phyloP scores from a whole-genome alignment of 306 rosid species.

The Prinsepia uniflora region DNA sequence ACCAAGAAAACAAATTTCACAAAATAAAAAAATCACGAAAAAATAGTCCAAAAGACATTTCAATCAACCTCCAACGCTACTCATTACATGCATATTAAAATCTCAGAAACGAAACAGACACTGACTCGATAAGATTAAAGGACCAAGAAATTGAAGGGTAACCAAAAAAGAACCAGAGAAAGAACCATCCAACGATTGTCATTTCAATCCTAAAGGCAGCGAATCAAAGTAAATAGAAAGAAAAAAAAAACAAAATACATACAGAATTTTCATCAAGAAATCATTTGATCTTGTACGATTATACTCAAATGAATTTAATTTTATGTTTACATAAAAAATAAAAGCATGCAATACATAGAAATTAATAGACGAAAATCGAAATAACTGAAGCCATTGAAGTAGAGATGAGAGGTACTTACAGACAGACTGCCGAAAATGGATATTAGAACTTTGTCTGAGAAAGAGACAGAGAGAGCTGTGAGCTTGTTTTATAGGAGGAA shows the following conservation, averaged over 20 bases:
- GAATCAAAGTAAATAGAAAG: background rate
- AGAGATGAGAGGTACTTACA: slow-evolving; percentile 24
- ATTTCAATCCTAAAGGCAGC: background rate
- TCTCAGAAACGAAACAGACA: background rate
- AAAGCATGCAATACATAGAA: background rate
- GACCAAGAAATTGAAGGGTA: background rate
- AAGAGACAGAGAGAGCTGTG: background rate
- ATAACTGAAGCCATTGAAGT: background rate
- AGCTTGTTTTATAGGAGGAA: background rate
- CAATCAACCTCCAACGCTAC: background rate
- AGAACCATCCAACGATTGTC: background rate
- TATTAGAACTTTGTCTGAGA: background rate
- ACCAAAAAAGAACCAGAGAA: background rate
- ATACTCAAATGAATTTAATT: slow-evolving; percentile 2
- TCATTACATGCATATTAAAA: background rate
- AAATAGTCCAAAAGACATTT: too few species aligned
- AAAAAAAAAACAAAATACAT: too few species aligned
- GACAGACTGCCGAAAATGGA: background rate
- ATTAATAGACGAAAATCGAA: background rate
- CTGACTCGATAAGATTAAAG: background rate
- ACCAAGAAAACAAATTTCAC: too few species aligned
- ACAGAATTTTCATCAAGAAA: background rate
- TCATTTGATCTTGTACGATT: background rate
- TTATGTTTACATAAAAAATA: background rate
- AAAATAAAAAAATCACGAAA: too few species aligned